Evolutionary conservation across 2,329 filamentous ascomycete genomes (phyloP).

Genomic region (Fusarium sp.): DNA sequence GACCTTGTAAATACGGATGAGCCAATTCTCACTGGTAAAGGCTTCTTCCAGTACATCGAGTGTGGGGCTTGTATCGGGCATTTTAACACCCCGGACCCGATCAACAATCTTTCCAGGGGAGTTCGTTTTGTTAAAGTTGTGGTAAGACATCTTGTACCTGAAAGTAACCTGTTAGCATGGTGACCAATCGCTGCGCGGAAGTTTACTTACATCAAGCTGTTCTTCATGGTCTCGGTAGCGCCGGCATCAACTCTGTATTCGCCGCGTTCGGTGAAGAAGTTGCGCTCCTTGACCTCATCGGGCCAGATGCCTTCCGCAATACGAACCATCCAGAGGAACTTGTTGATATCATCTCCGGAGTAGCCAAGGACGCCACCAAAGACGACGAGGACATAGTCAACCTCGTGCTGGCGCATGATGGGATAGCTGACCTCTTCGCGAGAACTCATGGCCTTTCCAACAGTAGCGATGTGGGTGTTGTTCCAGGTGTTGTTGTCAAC

Average conservation of each 20-base stretch:
- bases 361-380: slow-evolving; percentile 97
- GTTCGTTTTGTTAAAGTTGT: slow-evolving; percentile 95
- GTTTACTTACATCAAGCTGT: slow-evolving; percentile 92
- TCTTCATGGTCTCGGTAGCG: slow-evolving; percentile 96
- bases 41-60: slow-evolving; percentile 94
- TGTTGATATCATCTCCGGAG: slow-evolving; percentile 99
- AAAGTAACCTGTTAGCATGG: slow-evolving; percentile 25
- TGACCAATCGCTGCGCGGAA: not conserved
- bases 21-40: slow-evolving; percentile 99
- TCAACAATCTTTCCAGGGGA: slow-evolving; percentile 90
- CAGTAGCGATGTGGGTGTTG: slow-evolving; percentile 99
- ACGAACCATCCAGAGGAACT: slow-evolving; percentile 99
- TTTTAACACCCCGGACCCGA: slow-evolving; percentile 81
- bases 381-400: slow-evolving; percentile 97
- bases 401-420: slow-evolving; percentile 98
- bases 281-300: slow-evolving; percentile 97
- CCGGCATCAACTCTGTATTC: slow-evolving; percentile 96
- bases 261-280: slow-evolving; percentile 92
- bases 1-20: slow-evolving; percentile 99
- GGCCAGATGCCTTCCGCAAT: slow-evolving; percentile 99
- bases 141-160: slow-evolving; percentile 99
- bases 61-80: slow-evolving; percentile 86
- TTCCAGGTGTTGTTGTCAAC: slow-evolving; percentile 99
- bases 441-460: slow-evolving; percentile 98
- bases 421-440: slow-evolving; percentile 98